Evolutionary conservation across 2,329 filamentous ascomycete genomes (phyloP), one percentile per base, ranked within the genome.

Genomic region (Ceratocystiopsis sp.): DNA sequence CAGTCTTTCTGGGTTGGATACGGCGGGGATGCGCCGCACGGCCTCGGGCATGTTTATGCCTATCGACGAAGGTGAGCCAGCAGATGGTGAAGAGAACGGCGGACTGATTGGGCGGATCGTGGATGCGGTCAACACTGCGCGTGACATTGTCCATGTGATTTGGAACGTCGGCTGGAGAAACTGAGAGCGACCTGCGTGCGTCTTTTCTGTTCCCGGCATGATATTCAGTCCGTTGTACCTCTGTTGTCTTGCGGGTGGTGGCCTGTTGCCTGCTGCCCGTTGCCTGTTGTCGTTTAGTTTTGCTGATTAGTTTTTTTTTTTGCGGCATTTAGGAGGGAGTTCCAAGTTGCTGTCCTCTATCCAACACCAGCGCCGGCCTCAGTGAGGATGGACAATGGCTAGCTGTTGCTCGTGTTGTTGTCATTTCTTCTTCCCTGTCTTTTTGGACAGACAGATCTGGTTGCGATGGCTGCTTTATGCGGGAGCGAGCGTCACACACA

Each of bases 21-120:
- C 68, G 37, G 64, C 61, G 16, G 78, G 78, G 42, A 78, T 93
- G 67, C 76, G 80, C 48, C 72, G 86, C 51, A 93, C 84, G 17
- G 68, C 77, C 41, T 91, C 84, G 35, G 86, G 85, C 51, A 93
- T 93, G 84, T 81, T 93, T 53, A 87, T 93, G 81, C 84, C 85
- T 9, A 81, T 79, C 52, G 82, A 86, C 52, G 80, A 86, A 52
- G 76, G 76, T 47, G 82, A 85, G 50, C 65, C 60, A 56, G 68
- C 59, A 39, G 67, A 29, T 11, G 25, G 61, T 40, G 65, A 68
- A 41, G 64, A 68, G 47, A 73, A 65, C 54, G 66, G 70, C 42
- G 80, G 80, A 39, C 68, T 93, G 44, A 73, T 93, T 55, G 81
- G 83, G 47, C 77, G 79, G 53, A 78, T 93, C 41, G 76, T 87